Base-by-base conservation (phyloP, 2,329 filamentous ascomycete species). In the Aspergillus transmontanensis region DNA sequence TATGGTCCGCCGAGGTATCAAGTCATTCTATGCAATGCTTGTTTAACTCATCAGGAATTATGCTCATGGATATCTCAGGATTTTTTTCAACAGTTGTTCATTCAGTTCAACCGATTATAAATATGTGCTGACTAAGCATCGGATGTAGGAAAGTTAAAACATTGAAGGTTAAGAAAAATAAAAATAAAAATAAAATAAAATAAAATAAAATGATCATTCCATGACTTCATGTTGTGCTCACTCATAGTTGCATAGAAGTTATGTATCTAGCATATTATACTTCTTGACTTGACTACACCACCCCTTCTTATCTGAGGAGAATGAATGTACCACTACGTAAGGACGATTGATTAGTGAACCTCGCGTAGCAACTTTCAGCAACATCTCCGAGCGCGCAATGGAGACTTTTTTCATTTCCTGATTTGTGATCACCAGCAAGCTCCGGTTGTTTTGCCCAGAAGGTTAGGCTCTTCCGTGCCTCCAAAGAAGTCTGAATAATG, bases 361-460 rank as follows among this genome's bases (percentile, higher is more conserved):
- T 50, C 36, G 32, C 45, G 26, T 26, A 43, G 41, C 54, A 57
- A 36, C 54, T 43, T 61, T 58, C 28, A 61, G 60, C 55, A 61
- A 61, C 60, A 61, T 58, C 60, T 61, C 60, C 60, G 60, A 51
- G 54, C 23, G 43, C 39, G 6, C 21, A 46, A 58, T 26, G 50
- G 30, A 51, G 55, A 41, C 2, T 55, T 59, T 59, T 34, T 6
- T 41, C n/a, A 59, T 62, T 59, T 32, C 55, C 54, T 54, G 51
- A 54, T 54, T 54, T 54, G 51, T 54, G 51, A 54, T 54, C 51
- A 54, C 5, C 51, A 54, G 19, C 51, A 54, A 36, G 21, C 59
- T 58, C 66, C 72, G 73, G 73, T 68, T 58, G 46, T 72, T 65
- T 60, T 73, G 57, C 72, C 73, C 55, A 69, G 67, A 71, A 69